Base-by-base conservation (phyloP, 2,329 filamentous ascomycete species). In the Cladosporium velox region DNA sequence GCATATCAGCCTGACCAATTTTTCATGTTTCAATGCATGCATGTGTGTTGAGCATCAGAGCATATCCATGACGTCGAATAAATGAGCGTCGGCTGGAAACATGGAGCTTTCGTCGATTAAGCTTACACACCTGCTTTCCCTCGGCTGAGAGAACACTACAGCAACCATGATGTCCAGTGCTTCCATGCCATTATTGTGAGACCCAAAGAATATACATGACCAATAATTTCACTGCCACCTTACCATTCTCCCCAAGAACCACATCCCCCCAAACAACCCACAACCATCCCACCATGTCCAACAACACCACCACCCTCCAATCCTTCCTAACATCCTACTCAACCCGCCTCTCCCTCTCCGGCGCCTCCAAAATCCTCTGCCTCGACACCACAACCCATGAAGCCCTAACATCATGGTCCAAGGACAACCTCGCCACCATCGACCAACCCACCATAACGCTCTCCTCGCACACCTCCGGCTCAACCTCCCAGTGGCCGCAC, bases 301-400 rank as follows among this genome's bases (percentile, higher is more conserved):
- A 35, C 34, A 38, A 28, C 28, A 24, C 32, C 26, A 55, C 28
- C 30, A 52, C 47, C 32, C 64, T 65, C 57, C 21, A 41, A n/a
- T 35, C 64, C 24, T 65, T 65, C 64, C 57, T 65, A 34, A 24
- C 49, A 38, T 47, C 51, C 11, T 65, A 65, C 55, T 52, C 44
- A 32, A 41, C 64, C 35, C 64, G 64, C 21, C 64, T 65, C 44
- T 30, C 47, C 32, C 34, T 65, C 64, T 65, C 64, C 14, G 10
- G 55, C 44, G 57, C 55, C 18, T 65, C 64, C 55, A 65, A 65
- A 24, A 65, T 65, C 64, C 64, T 65, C 47, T 60, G 55, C 57
- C 58, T 65, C 26, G 55, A 59, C 55, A 6, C n/a, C 5, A 18
- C 15, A 21, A 54, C 58, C n/a, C 38, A 51, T 34, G 55, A 35